Conservation (phyloP, 192 early-diverging fungal species). For the Pilobolus umbonatus region DNA sequence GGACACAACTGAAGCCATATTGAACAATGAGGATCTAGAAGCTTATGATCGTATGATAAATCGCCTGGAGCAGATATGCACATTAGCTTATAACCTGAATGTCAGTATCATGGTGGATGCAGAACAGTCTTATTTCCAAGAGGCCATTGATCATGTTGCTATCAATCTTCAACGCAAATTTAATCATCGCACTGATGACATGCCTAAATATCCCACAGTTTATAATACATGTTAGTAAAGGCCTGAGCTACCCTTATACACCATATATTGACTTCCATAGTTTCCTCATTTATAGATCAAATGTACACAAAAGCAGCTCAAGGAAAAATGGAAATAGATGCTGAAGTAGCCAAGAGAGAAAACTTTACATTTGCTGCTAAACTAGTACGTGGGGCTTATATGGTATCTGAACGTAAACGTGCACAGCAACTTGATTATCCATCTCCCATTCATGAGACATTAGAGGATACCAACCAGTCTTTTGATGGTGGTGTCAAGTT, state of each 20-base stretch:
- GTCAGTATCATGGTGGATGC: conserved; percentile 91
- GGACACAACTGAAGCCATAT: neutral
- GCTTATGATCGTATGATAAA: conserved; percentile 64
- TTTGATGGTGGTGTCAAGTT: conserved; percentile 77
- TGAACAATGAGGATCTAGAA: conserved; percentile 56
- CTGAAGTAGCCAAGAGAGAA: conserved; percentile 59
- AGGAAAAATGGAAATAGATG: conserved; percentile 61
- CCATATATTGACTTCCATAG: neutral
- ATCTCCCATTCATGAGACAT: conserved; percentile 76
- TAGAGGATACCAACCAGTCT: conserved; percentile 76
- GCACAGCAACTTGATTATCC: conserved; percentile 62
- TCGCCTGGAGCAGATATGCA: conserved; percentile 60
- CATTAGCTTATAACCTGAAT: conserved; percentile 54
- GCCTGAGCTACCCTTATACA: neutral
- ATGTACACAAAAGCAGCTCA: conserved; percentile 81
- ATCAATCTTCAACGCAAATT: conserved; percentile 64
- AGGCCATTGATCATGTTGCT: conserved; percentile 82
- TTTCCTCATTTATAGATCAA: conserved; percentile 49
- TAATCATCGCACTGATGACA: conserved; percentile 44
- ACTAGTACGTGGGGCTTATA: conserved; percentile 54
- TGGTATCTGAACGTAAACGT: conserved; percentile 53
- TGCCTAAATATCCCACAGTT: conserved; percentile 52
- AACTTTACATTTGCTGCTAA: conserved; percentile 82
- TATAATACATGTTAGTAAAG: conserved; percentile 77
- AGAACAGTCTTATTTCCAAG: conserved; percentile 92